Conservation (phyloP, 1,284 basidiomycete genomes). For the Puccinia coronata region DNA sequence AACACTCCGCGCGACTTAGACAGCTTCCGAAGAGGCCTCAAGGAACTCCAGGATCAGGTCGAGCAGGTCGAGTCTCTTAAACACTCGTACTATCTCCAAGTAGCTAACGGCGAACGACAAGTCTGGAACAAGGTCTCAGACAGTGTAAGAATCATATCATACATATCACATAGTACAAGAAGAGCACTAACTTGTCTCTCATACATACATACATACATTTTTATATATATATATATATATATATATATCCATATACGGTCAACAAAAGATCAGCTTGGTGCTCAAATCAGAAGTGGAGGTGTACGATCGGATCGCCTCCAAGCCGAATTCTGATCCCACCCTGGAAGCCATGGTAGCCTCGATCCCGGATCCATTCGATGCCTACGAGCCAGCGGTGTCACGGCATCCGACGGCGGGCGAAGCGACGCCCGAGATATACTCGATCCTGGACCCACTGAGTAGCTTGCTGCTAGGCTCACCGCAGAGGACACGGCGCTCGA, state of each 20-base stretch:
- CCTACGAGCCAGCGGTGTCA: constrained; percentile 52
- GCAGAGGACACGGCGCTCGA: not conserved
- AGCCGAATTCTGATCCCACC: constrained; percentile 59
- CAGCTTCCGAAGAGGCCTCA: constrained; percentile 54
- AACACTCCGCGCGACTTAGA: constrained; percentile 51
- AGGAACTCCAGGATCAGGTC: constrained; percentile 54
- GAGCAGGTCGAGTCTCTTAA: constrained; percentile 54
- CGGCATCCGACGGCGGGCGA: not conserved
- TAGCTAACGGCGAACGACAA: constrained; percentile 52
- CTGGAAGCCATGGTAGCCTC: constrained; percentile 59
- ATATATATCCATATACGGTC: not conserved
- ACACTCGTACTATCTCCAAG: constrained; percentile 53
- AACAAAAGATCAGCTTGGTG: constrained; percentile 51
- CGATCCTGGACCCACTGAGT: constrained; percentile 40
- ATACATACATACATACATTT: too few relatives aligned
- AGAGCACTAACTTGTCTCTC: too few relatives aligned
- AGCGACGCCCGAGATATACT: constrained; percentile 42
- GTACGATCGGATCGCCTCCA: constrained; percentile 59
- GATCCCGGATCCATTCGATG: constrained; percentile 60
- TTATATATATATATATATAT: not conserved
- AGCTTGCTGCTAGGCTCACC: constrained; percentile 8
- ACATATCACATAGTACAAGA: not conserved
- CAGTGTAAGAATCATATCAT: constrained; percentile 50
- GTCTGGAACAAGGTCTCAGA: constrained; percentile 53
- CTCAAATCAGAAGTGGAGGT: constrained; percentile 54